Base-by-base conservation (phyloP, 116 monocot species). In the Iris pallida region DNA sequence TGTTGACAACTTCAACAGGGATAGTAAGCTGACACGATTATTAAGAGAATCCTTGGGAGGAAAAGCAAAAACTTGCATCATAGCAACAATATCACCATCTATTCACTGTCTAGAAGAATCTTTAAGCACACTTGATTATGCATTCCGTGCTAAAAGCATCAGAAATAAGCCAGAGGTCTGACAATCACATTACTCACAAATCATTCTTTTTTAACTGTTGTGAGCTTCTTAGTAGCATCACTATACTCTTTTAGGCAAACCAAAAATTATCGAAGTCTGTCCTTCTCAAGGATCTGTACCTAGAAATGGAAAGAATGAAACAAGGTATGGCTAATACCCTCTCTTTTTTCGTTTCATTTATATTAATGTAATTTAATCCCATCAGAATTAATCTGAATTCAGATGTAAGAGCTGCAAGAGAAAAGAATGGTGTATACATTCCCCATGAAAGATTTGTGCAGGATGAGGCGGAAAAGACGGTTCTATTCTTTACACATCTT, bases 51-150 rank as follows among this genome's bases (percentile, higher is more conserved):
- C 94, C 7, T 79, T 94, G 54, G 94, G 94, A 64, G 90, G 94
- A 19, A 94, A 87, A 79, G 81, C 87, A 59, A 94, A 94, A 76
- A 94, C 90, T 15, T 94, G 94, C 72, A 85, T 94, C 56, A 90
- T 94, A 75, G 90, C 94, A 49, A 94, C 90, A 45, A 58, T 90
- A 59, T 87, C 90, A 71, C 83, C 94, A 57, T 94, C 86, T 40
- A 47, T 69, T 58, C 74, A 82, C 15, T 89, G 76, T 80, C 73
- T 93, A 53, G 93, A 93, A 73, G 93, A 93, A 78, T 89, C 89
- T 59, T 46, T 94, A 63, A 79, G 78, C 64, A 94, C 94, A 47
- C 79, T 90, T 68, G 94, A 90, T 67, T 94, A 90, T 85, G 94
- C 90, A 59, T 78, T 66, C 68, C 85, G 90, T 54, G 94, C 94